Conservation (phyloP, 2,329 filamentous ascomycete genomes). For the Boeremia lycopersici region DNA sequence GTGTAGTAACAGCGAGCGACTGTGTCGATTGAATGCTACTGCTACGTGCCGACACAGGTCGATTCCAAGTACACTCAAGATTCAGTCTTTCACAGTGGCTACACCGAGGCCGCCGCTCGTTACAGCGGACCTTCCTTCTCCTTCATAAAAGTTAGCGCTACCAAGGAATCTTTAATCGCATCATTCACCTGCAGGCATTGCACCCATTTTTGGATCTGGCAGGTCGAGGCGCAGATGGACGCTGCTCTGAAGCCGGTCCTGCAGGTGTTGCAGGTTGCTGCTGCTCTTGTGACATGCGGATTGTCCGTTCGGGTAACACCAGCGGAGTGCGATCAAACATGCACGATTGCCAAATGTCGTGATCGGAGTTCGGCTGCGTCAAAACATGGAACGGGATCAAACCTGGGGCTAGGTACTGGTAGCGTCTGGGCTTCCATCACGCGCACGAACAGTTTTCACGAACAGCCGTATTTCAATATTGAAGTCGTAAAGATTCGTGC, state of each 20-base stretch:
- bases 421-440: conserved; percentile 9
- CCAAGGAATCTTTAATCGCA: not conserved
- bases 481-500: not conserved
- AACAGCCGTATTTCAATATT: not conserved
- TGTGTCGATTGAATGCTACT: conserved; percentile 25
- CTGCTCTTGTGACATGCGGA: conserved; percentile 30
- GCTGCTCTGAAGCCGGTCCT: conserved; percentile 14
- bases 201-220: conserved; percentile 41
- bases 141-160: conserved; percentile 34
- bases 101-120: conserved; percentile 60
- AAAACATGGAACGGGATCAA: too few relatives aligned
- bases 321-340: not conserved
- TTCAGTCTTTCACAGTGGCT: conserved; percentile 61
- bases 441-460: not conserved
- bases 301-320: not conserved
- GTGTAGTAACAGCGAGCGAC: conserved; percentile 22
- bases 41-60: conserved; percentile 24
- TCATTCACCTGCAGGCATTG: conserved; percentile 36
- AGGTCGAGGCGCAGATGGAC: conserved; percentile 26
- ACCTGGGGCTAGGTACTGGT: conserved; percentile 3
- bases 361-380: not conserved
- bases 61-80: conserved; percentile 60
- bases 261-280: conserved; percentile 22
- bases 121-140: conserved; percentile 61
- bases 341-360: not conserved